Percentiles rank a stretch among this genome's conserved stretches.
These are phyloP conservation scores for Boletus semigastroideus DNA, from an alignment of 1,284 basidiomycete genomes.

Conservation along the genomic window DNA sequence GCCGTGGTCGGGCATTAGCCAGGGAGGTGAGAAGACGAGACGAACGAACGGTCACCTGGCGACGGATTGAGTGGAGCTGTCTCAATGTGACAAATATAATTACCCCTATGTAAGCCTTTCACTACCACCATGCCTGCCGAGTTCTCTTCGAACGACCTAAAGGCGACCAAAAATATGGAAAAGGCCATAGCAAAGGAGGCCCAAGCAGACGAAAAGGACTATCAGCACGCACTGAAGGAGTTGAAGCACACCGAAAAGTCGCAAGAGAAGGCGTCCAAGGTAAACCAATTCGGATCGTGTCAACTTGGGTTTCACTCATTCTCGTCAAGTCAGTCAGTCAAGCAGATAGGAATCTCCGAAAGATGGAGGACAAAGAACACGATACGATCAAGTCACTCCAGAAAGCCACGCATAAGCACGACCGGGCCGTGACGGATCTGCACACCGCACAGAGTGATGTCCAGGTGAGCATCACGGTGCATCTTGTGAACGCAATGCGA, in stretches of 20 bases:
- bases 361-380: slow-evolving; percentile 48
- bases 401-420: slow-evolving; percentile 50
- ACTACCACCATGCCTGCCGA: slow-evolving; percentile 14
- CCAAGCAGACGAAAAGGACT: slow-evolving; percentile 44
- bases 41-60: not conserved
- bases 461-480: slow-evolving; percentile 36
- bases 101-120: too few species aligned
- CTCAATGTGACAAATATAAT: not conserved
- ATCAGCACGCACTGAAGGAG: slow-evolving; percentile 47
- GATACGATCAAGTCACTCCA: slow-evolving; percentile 44
- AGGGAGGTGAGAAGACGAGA: too few species aligned
- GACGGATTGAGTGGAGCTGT: not conserved
- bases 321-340: slow-evolving; percentile 41
- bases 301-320: not conserved
- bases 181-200: slow-evolving; percentile 46
- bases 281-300: slow-evolving; percentile 14
- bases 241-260: slow-evolving; percentile 47
- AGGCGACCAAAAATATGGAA: slow-evolving; percentile 44
- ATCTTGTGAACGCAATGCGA: not conserved
- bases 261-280: slow-evolving; percentile 50
- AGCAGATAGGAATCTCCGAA: slow-evolving; percentile 45
- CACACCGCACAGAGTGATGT: slow-evolving; percentile 45
- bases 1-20: slow-evolving; percentile 25
- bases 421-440: slow-evolving; percentile 43
- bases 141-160: slow-evolving; percentile 17